Percentiles rank a stretch among this genome's conserved stretches.
These are phyloP conservation scores for Desmodesmus armatus DNA, from an alignment of 139 green algal species.

Conservation along the genomic window DNA sequence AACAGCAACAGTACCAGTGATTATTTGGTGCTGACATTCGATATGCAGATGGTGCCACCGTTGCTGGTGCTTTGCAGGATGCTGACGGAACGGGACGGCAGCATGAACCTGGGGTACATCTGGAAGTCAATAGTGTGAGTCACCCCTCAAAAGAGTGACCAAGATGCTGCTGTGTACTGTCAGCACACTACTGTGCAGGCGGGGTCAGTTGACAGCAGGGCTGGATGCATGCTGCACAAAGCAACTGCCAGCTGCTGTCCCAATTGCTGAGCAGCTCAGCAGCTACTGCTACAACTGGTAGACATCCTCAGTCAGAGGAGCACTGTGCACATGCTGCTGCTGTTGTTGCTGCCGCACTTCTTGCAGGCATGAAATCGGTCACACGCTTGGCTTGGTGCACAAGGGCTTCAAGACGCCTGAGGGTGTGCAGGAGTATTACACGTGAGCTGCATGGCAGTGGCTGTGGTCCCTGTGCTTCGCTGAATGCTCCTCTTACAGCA, in stretches of 20 bases:
- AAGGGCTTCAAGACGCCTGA: background rate
- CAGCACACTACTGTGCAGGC: too few species aligned
- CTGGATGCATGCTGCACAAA: too few species aligned
- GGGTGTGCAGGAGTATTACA: background rate
- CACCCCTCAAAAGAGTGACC: too few species aligned
- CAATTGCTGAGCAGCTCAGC: too few species aligned
- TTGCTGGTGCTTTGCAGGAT: background rate
- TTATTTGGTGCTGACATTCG: background rate
- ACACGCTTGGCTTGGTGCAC: background rate
- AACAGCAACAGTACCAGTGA: background rate
- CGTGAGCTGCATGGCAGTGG: background rate
- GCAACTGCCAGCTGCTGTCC: too few species aligned
- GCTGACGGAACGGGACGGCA: background rate
- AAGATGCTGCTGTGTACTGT: too few species aligned
- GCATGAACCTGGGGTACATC: background rate
- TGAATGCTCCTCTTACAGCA: background rate
- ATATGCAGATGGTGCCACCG: background rate
- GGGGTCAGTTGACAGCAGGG: too few species aligned
- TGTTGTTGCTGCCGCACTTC: too few species aligned
- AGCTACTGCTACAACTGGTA: too few species aligned
- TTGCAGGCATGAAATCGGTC: background rate
- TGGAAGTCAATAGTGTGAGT: slow-evolving; percentile 3
- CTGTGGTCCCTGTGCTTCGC: background rate
- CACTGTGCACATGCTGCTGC: too few species aligned
- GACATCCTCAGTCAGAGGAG: too few species aligned